Evolutionary conservation across 208 protist species (phyloP).

Genomic region (Acanthamoeba royreba): DNA sequence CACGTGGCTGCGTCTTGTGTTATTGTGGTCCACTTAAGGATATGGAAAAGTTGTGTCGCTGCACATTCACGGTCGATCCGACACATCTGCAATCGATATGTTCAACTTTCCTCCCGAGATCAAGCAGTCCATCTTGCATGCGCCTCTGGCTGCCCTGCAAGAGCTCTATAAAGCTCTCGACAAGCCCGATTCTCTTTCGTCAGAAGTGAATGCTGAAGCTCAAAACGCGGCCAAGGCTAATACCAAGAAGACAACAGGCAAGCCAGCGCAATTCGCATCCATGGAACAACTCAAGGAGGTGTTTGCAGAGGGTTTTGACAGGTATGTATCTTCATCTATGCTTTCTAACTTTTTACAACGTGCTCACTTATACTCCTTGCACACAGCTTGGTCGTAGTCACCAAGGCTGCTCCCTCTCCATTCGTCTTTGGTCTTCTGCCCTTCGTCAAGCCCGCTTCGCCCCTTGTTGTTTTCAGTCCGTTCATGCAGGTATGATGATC

Average conservation of each 20-base stretch:
- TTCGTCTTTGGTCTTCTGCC: slow-evolving; percentile 47
- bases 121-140: not conserved
- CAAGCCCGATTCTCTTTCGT: not conserved
- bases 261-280: not conserved
- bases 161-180: not conserved
- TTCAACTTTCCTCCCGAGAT: not conserved
- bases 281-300: not conserved
- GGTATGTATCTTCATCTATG: not conserved
- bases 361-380: too few relatives aligned
- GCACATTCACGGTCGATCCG: not conserved
- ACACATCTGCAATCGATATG: not conserved
- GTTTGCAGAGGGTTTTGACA: not conserved
- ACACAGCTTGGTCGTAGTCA: slow-evolving; percentile 48
- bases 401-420: slow-evolving; percentile 3
- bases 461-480: slow-evolving; percentile 53
- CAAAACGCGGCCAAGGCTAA: not conserved
- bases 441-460: slow-evolving; percentile 38
- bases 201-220: not conserved
- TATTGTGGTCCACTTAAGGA: not conserved
- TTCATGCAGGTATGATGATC: not conserved
- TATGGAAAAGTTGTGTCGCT: not conserved
- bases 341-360: not conserved
- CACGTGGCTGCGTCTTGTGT: slow-evolving; percentile 6
- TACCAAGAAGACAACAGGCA: not conserved
- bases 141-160: not conserved